phyloP scores from a whole-genome alignment of 1,284 basidiomycete species.

The Papiliotrema nemorosa region DNA sequence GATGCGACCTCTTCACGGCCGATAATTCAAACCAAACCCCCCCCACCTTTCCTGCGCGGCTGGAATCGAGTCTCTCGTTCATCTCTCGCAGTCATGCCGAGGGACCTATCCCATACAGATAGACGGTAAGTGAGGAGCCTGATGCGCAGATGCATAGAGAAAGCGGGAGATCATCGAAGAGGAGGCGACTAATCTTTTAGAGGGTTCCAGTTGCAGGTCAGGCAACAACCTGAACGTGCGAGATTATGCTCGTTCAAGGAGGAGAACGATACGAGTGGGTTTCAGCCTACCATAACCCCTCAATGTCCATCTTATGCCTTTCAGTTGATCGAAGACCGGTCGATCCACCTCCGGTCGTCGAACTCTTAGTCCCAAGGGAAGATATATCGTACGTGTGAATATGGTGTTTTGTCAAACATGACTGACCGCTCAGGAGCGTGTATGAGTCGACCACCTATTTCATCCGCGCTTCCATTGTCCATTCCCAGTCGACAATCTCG shows the following conservation, averaged over 20 bases:
- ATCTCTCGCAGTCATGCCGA: too few species aligned
- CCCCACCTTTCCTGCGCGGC: too few species aligned
- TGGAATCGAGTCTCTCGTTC: too few species aligned
- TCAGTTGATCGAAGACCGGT: constrained; percentile 48
- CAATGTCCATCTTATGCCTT: neutral
- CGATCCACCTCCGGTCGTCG: constrained; percentile 49
- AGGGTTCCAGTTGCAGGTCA: constrained; percentile 19
- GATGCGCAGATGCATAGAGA: too few species aligned
- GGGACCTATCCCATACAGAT: too few species aligned
- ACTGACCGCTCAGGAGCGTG: constrained; percentile 17
- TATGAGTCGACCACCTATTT: constrained; percentile 39
- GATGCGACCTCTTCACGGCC: too few species aligned
- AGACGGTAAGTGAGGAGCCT: too few species aligned
- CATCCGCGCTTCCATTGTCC: constrained; percentile 40
- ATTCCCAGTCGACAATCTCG: constrained; percentile 12
- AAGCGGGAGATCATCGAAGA: too few species aligned
- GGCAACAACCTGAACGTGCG: constrained; percentile 48
- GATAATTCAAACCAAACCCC: too few species aligned
- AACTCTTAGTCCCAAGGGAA: constrained; percentile 21
- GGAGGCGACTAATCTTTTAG: neutral
- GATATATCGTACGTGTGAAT: constrained; percentile 4
- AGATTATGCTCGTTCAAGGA: constrained; percentile 51
- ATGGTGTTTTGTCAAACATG: too few species aligned
- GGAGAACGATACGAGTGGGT: constrained; percentile 51
- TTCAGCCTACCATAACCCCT: neutral